Evolutionary conservation across 768 basidiomycete species (phyloP), one percentile per base, ranked within the genome.

Genomic region (Hericium coralloides): DNA sequence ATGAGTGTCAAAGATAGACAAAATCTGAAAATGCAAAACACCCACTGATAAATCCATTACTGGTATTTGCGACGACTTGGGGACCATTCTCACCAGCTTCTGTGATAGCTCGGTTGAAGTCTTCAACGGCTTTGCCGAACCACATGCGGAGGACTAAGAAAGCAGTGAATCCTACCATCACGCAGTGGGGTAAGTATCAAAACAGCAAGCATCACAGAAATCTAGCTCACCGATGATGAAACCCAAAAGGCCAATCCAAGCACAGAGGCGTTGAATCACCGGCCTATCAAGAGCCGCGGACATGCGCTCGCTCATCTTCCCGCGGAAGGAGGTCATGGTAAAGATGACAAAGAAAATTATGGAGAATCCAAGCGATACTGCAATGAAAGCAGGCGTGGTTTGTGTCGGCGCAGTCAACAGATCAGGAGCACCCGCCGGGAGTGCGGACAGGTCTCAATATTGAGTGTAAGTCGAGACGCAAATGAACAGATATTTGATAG

Each of bases 221-320:
- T 14, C 43, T 22, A 45, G 36, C 74, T 36, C 58, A 83, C 88
- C 88, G 48, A 86, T 77, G 63, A 89, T 72, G 68, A 89, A 90
- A n/a, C 86, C 85, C 57, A 84, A 74, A 49, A 90, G 75, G 4
- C 89, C 89, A 59, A 89, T 74, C 86, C 88, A 90, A 14, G 87
- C 84, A 12, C 83, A 82, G 17, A 71, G 60, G 20, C 77, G 76
- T 58, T 87, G 85, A 12, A 85, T 61, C 37, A 74, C 57, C 0
- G 86, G 85, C 36, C 74, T 82, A 43, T 83, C 82, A 58, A 88
- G 72, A 2, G 69, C 47, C 2, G 69, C 72, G 25, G 77, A 70
- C 37, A 79, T 60, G 67, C 78, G 82, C 20, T 74, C 79, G 22
- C 76, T 74, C 74, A 89, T 78, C 55, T 82, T 78, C 57, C 81